Conservation (phyloP, 2,329 filamentous ascomycete genomes). For the Westerdykella sp. region DNA sequence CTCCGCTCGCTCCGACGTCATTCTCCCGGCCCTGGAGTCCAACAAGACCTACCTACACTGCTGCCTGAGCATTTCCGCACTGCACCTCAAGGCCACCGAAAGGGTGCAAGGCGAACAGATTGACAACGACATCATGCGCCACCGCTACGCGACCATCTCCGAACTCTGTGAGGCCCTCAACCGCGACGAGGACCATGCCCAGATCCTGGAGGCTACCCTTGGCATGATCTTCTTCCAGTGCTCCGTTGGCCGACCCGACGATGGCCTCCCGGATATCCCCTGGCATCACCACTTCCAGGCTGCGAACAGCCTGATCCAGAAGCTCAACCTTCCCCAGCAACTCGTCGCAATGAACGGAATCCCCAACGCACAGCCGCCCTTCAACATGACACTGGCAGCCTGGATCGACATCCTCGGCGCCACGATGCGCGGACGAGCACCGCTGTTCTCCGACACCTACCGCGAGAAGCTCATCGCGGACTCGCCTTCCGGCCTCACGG, state of each 20-base stretch:
- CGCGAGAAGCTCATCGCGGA: conserved; percentile 76
- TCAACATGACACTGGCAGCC: conserved; percentile 89
- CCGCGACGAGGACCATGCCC: conserved; percentile 72
- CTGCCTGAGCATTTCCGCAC: conserved; percentile 86
- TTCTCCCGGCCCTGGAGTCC: conserved; percentile 79
- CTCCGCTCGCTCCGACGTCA: conserved; percentile 70
- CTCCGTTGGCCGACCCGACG: conserved; percentile 78
- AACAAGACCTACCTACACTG: conserved; percentile 95
- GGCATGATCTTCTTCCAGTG: conserved; percentile 97
- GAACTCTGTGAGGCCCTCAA: conserved; percentile 77
- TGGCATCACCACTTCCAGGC: conserved; percentile 98
- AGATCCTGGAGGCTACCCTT: conserved; percentile 86
- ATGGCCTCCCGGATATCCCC: conserved; percentile 80
- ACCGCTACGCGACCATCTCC: conserved; percentile 81
- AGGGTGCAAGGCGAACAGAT: conserved; percentile 64
- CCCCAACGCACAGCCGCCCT: conserved; percentile 62
- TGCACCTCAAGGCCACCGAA: conserved; percentile 79
- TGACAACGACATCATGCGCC: conserved; percentile 85
- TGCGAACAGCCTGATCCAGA: conserved; percentile 75
- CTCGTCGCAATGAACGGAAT: conserved; percentile 55
- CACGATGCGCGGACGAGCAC: conserved; percentile 81
- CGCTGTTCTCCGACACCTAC: conserved; percentile 90
- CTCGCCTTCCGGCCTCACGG: conserved; percentile 66
- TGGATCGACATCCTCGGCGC: conserved; percentile 98
- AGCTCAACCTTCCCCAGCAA: conserved; percentile 68